Base-by-base conservation (phyloP, 192 early-diverging fungal species). In the Umbelopsis sp. region DNA sequence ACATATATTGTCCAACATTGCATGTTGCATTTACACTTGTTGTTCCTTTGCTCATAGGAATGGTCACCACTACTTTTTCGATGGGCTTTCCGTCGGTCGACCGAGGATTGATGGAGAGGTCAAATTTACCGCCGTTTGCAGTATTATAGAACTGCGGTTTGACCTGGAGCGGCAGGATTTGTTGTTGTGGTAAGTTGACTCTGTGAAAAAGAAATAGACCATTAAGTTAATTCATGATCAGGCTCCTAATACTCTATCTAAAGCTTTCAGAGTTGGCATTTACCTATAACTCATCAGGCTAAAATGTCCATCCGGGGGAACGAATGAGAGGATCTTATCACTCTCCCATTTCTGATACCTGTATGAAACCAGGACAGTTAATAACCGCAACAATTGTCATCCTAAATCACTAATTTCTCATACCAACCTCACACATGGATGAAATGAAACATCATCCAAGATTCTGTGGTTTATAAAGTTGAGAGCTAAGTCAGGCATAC, bases 301-400 rank as follows among this genome's bases (percentile, higher is more conserved):
- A 78, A 97, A 97, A 56, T 87, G 86, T 7, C 96, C 96, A 78
- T 98, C 96, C 9, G 97, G 97, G 10, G 97, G 97, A 8, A 98
- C 86, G 87, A 97, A 98, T 4, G 91, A 95, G 14, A 98, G 77
- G 3, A 88, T 74, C 24, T 89, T 84, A 50, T 96, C 94, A 32
- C 82, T 81, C 52, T 94, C 91, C 86, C 91, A 98, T 67, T 91
- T 91, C 47, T 84, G 82, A 69, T 89, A 84, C 73, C 78, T 72
- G 22, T 26, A 32, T 71, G 54, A 62, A n/a, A 62, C 3, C 24
- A 25, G n/a, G 21, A 71, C 22, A 5, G 66, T 72, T n/a, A 29
- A 71, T 17, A 41, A 24, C 31, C n/a, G 34, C 25, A 45, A 45
- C 17, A 20, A 26, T 84, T 75, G 20, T 8, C 29, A 79, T 21